Conservation (phyloP, 306 rosid species). For the Pueraria montana region DNA sequence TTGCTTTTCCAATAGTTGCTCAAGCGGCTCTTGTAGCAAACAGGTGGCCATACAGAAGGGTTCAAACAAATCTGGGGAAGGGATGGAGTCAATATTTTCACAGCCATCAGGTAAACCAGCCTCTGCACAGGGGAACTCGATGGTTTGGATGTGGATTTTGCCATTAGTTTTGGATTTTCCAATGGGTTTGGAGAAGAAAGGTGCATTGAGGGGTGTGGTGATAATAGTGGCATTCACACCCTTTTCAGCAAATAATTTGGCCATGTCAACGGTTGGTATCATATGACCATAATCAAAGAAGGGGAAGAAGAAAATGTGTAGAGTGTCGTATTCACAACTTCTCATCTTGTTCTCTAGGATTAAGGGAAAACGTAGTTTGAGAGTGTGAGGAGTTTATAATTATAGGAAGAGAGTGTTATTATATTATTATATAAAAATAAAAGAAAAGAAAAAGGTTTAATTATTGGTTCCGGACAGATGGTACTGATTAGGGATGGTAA, state of each 20-base stretch:
- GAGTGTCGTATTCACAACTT: background rate
- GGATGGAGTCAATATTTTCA: slow-evolving; percentile 32
- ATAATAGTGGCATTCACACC: slow-evolving; percentile 54
- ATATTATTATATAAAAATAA: too few species aligned
- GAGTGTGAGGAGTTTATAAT: too few species aligned
- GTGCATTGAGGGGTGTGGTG: slow-evolving; percentile 57
- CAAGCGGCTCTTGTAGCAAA: slow-evolving; percentile 44
- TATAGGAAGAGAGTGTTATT: too few species aligned
- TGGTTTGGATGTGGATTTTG: slow-evolving; percentile 37
- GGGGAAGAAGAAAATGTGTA: slow-evolving; percentile 61
- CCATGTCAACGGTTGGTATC: slow-evolving; percentile 41
- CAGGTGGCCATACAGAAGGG: background rate
- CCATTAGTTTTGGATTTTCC: background rate
- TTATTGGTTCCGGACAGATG: too few species aligned
- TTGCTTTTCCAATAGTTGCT: background rate
- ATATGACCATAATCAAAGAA: slow-evolving; percentile 55
- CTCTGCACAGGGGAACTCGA: slow-evolving; percentile 27
- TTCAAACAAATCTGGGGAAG: background rate
- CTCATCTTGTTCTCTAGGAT: slow-evolving; percentile 21
- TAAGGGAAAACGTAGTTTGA: background rate
- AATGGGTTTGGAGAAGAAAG: slow-evolving; percentile 45
- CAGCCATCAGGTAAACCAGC: slow-evolving; percentile 51
- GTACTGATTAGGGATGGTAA: too few species aligned
- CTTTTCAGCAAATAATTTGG: slow-evolving; percentile 52
- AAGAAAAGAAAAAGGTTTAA: too few species aligned